Evolutionary conservation across 371 early-diverging fungal species (phyloP).

Genomic region (Nematocida displodere): DNA sequence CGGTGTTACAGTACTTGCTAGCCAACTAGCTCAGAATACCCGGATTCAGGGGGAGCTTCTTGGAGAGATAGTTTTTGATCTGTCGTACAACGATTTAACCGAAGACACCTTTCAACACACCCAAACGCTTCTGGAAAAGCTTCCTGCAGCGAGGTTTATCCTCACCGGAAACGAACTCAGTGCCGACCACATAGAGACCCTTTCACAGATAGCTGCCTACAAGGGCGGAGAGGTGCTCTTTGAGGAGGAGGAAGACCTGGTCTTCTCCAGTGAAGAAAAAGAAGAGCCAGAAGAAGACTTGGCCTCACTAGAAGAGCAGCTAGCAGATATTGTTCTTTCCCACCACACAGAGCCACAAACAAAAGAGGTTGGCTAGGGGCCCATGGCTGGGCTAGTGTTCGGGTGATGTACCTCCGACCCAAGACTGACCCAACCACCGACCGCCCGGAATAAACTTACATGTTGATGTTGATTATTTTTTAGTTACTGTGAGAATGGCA

Average conservation of each 20-base stretch:
- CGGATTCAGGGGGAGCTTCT: constrained; percentile 40
- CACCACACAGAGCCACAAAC: no score
- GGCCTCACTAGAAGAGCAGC: constrained; percentile 7
- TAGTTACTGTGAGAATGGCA: no score
- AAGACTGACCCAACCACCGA: no score
- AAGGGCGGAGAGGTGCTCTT: constrained; percentile 20
- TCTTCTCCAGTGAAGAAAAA: constrained; percentile 14
- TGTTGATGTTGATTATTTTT: no score
- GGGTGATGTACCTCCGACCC: no score
- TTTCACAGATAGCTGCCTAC: constrained; percentile 30
- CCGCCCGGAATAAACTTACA: no score
- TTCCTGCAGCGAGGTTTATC: constrained; percentile 39
- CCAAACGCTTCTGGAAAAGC: constrained; percentile 36
- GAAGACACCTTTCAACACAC: constrained; percentile 51
- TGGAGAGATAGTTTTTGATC: constrained; percentile 54
- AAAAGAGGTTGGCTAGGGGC: no score
- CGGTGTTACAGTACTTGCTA: constrained; percentile 57
- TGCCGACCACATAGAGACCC: constrained; percentile 33
- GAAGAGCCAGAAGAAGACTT: not conserved
- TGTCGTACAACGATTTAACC: constrained; percentile 64
- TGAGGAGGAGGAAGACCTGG: constrained; percentile 28
- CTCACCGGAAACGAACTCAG: constrained; percentile 63
- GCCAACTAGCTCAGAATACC: constrained; percentile 21
- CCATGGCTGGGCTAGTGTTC: no score
- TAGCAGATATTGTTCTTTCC: no score